Conservation (phyloP, 805 yeast genomes). For the Cyberlindnera mrakii region DNA sequence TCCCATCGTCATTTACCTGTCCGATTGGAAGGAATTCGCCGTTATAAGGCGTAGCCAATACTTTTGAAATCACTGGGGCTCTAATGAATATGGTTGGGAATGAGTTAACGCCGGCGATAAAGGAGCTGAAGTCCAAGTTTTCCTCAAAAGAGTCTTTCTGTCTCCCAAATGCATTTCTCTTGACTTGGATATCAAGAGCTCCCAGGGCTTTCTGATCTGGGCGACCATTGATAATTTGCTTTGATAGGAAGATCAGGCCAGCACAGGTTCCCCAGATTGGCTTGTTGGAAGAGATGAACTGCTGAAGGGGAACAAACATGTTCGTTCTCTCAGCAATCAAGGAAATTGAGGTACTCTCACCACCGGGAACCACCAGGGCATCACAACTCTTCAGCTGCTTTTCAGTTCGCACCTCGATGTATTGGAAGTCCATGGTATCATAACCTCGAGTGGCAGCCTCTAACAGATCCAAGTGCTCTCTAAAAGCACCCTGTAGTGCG, state of each 20-base stretch:
- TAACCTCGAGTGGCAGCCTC: not conserved
- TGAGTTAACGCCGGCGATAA: not conserved
- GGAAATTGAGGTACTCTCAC: slow-evolving; percentile 1
- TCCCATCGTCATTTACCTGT: not conserved
- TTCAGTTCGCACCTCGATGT: not conserved
- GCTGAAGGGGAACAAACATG: not conserved
- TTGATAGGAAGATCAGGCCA: not conserved
- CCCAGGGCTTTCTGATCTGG: not conserved
- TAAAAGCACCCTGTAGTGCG: not conserved
- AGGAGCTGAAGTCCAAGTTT: not conserved
- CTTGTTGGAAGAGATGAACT: not conserved
- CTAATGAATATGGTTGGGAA: not conserved
- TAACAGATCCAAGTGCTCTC: not conserved
- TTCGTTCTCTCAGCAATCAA: not conserved
- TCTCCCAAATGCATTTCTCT: not conserved
- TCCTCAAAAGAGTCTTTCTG: not conserved
- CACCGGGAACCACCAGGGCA: not conserved
- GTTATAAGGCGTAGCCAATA: not conserved
- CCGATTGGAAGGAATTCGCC: not conserved
- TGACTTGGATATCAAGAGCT: not conserved
- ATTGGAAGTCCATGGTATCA: not conserved
- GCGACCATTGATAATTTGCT: not conserved
- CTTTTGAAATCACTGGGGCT: slow-evolving; percentile 1
- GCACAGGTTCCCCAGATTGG: not conserved
- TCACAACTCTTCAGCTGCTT: not conserved